Percentiles rank a stretch among this genome's conserved stretches.
These are phyloP conservation scores for Globisporangium radiosum DNA, from an alignment of 352 stramenopile genomes.

Conservation along the genomic window DNA sequence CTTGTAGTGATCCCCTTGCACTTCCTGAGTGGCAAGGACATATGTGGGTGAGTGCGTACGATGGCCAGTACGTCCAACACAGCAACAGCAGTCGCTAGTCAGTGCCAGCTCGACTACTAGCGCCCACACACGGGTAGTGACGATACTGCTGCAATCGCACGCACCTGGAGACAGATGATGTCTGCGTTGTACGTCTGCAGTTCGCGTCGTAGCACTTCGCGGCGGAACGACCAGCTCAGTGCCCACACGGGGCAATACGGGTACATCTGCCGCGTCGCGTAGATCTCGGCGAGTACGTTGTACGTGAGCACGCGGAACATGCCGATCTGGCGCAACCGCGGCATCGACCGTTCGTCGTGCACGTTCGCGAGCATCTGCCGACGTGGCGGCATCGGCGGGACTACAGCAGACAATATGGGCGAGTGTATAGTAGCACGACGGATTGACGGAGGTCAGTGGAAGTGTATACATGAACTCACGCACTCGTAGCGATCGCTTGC, in stretches of 20 bases:
- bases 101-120: not conserved
- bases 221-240: conserved; percentile 95
- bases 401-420: conserved; percentile 18
- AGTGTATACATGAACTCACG: not conserved
- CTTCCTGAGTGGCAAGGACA: conserved; percentile 74
- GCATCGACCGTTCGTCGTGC: conserved; percentile 65
- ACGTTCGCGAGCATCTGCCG: conserved; percentile 81
- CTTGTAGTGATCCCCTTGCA: conserved; percentile 98
- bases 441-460: not conserved
- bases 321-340: conserved; percentile 69
- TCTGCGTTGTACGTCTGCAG: conserved; percentile 91
- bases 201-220: conserved; percentile 87
- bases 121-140: not conserved
- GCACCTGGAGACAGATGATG: conserved; percentile 93
- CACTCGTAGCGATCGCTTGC: not conserved
- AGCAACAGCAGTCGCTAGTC: not conserved
- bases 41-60: not conserved
- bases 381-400: conserved; percentile 64
- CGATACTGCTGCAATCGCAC: not conserved
- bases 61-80: too few species aligned
- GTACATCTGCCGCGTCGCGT: conserved; percentile 91
- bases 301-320: conserved; percentile 86
- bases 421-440: too few species aligned
- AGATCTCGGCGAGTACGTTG: conserved; percentile 91
- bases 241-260: conserved; percentile 97